Base-by-base conservation (phyloP, 78 protist species). In the Dictyostelium intermedium region DNA sequence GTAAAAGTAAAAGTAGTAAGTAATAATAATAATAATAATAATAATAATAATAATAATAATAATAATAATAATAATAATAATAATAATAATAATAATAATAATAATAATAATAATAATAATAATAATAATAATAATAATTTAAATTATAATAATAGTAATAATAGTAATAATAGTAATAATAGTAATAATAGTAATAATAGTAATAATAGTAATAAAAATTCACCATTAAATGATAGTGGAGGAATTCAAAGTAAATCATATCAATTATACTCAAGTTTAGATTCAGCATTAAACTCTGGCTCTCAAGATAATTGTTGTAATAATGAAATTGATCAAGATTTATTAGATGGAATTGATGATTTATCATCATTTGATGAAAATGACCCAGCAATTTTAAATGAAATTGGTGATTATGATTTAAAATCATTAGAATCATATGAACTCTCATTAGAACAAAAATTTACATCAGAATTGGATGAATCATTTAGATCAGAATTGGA, bases 321-420 rank as follows among this genome's bases (percentile, higher is more conserved):
- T 30, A 70, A 70, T 70, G 77, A 70, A 27, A 70, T 70, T 70
- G 77, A 70, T 32, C 77, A 70, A 70, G 77, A 70, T 30, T 70
- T 70, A 70, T 70, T 70, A 32, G 77, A 70, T 70, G 77, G 77
- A 14, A 70, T 70, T 32, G 77, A 70, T 70, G 77, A 70, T 32
- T 14, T 70, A 32, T 70, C 77, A 30, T 70, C 77, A 70, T 70
- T 70, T 70, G 77, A 70, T 30, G 77, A 70, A 13, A 70, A 70
- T 32, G 77, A 70, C 32, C 77, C 77, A 13, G 77, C 16, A 63
- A 63, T 63, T 63, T n/a, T 63, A 23, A 63, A 63, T 20, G 73
- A 63, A 2, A 63, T 63, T 25, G 73, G 73, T 63, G 73, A 63
- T 20, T 63, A 63, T n/a, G 73, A 63, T 63, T 63, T 63, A n/a